Base-by-base conservation (phyloP, 352 stramenopile genomes). In the Globisporangium emineosum region DNA sequence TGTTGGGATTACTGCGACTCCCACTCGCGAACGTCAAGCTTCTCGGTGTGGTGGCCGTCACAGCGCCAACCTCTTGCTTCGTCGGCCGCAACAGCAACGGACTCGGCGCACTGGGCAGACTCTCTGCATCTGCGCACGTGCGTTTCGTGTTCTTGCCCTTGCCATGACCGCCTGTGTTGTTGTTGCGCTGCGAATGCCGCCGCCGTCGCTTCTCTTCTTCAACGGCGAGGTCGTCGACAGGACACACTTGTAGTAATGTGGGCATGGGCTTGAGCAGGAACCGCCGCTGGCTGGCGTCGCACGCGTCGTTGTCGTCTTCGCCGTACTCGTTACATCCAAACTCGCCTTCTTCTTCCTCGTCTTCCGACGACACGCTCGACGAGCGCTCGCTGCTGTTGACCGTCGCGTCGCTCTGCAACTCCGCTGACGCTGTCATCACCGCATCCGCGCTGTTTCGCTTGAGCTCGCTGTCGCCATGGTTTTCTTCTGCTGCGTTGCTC, bases 151-250 rank as follows among this genome's bases (percentile, higher is more conserved):
- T 78, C 57, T 88, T 83, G 13, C 72, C 56, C 45, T 71, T 47
- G 9, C 30, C 23, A 45, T 52, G 21, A 19, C 8, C 7, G 65
- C 43, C 57, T 32, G 29, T 32, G 73, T 19, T 58, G 64, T 35
- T 64, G 32, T 40, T 51, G 49, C 37, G 57, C 9, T 79, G 72
- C 53, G 68, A 62, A 19, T 71, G 82, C 1, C 85, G 79, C 60
- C 85, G 74, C n/a, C 82, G 73, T 8, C 81, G 81, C 64, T 91
- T 91, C 67, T 90, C 85, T 19, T 93, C 85, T 60, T 93, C 85
- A 6, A 93, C 69, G 6, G 73, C 85, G 37, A 91, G 43, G 60
- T 93, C 85, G 66, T 93, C 85, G 8, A 90, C 67, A 1, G 85
- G 85, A 51, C 85, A 93, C 25, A 92, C 85, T 21, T 78, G 78